A percentile compares a stretch with the other conserved stretches of the same genome.
phyloP scores from a whole-genome alignment of 768 basidiomycete species.

The Podaxis sp. region DNA sequence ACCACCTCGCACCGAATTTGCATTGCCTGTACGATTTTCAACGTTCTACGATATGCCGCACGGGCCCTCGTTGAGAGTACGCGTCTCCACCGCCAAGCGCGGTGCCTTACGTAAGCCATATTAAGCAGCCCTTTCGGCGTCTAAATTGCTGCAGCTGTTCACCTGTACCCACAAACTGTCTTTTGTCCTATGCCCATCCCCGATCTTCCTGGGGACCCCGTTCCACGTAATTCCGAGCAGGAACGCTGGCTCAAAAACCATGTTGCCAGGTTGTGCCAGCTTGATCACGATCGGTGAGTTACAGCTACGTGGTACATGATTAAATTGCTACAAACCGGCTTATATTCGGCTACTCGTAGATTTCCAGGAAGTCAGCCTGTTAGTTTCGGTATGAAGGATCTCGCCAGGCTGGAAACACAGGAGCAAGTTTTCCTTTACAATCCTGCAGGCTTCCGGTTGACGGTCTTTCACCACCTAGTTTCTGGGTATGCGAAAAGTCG shows the following conservation, averaged over 20 bases:
- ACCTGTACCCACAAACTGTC: background rate
- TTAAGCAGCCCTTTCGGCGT: background rate
- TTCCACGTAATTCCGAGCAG: conserved; percentile 57
- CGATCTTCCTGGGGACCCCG: conserved; percentile 64
- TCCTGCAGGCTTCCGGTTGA: background rate
- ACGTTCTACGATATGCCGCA: background rate
- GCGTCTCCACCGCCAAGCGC: background rate
- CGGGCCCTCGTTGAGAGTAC: background rate
- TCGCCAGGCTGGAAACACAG: conserved; percentile 75
- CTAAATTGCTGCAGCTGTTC: background rate
- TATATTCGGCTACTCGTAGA: conserved; percentile 36
- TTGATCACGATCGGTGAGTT: conserved; percentile 64
- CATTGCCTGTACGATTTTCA: background rate
- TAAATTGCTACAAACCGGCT: background rate
- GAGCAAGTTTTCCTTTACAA: conserved; percentile 57
- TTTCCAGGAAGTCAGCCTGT: conserved; percentile 98
- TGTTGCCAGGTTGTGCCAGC: conserved; percentile 64
- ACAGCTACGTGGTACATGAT: background rate
- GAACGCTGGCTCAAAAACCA: conserved; percentile 63
- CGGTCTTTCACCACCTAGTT: conserved; percentile 47
- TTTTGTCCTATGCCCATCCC: conserved; percentile 52
- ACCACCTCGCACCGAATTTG: conserved; percentile 25
- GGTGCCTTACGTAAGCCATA: conserved; percentile 19
- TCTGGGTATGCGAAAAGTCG: conserved; percentile 99
- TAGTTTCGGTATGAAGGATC: conserved; percentile 73